phyloP scores from a whole-genome alignment of 1,284 basidiomycete genomes.

The Ganoderma multipileum region DNA sequence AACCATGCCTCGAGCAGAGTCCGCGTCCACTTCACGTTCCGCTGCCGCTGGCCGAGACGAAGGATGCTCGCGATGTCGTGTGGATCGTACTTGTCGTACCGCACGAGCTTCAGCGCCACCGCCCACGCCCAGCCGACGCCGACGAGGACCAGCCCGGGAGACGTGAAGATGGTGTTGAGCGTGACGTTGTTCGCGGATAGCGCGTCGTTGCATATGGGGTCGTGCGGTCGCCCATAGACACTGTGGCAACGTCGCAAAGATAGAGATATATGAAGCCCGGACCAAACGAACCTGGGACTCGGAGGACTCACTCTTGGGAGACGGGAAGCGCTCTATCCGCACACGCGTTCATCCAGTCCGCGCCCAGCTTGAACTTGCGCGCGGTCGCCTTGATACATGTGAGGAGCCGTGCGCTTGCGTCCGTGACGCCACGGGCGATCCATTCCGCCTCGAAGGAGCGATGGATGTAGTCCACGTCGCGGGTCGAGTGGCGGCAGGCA shows the following conservation, averaged over 20 bases:
- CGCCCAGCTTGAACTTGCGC: conserved; percentile 52
- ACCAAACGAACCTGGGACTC: neutral
- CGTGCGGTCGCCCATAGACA: conserved; percentile 50
- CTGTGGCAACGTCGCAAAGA: conserved; percentile 32
- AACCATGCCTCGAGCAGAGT: conserved; percentile 62
- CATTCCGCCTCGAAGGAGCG: conserved; percentile 65
- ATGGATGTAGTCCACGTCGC: conserved; percentile 69
- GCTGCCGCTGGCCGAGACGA: conserved; percentile 43
- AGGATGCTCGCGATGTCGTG: conserved; percentile 48
- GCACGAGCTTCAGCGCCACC: conserved; percentile 72
- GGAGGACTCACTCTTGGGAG: conserved; percentile 56
- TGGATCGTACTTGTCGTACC: conserved; percentile 59
- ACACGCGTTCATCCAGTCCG: conserved; percentile 77
- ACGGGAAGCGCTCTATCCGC: conserved; percentile 70
- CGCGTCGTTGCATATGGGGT: conserved; percentile 64
- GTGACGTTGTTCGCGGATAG: conserved; percentile 54
- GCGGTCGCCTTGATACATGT: conserved; percentile 64
- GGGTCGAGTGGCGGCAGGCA: conserved; percentile 55
- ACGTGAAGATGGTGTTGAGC: conserved; percentile 62
- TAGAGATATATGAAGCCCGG: neutral
- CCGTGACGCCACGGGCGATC: conserved; percentile 49
- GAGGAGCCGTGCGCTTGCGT: conserved; percentile 59
- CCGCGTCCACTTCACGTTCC: conserved; percentile 59
- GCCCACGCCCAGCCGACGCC: conserved; percentile 73
- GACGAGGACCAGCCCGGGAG: conserved; percentile 59